Evolutionary conservation across 2,329 filamentous ascomycete species (phyloP).

Genomic region (Botryotinia globosa): DNA sequence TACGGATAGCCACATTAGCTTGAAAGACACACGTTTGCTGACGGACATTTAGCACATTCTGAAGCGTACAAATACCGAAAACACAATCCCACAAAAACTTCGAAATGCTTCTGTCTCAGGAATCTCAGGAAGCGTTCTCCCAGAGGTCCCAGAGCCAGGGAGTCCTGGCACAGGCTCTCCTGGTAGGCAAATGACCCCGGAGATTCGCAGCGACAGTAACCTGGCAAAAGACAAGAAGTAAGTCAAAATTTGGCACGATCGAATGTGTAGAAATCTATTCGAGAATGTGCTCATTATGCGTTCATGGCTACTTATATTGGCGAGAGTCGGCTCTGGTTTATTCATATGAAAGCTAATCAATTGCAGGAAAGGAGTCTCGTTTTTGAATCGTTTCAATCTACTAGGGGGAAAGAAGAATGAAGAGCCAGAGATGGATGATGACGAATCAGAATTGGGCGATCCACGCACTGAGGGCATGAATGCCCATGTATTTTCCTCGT

Average conservation of each 20-base stretch:
- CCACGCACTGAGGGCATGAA: conserved; percentile 75
- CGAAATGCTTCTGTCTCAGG: conserved; percentile 53
- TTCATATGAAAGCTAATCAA: conserved; percentile 12
- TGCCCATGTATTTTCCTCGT: conserved; percentile 76
- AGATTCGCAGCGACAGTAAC: conserved; percentile 35
- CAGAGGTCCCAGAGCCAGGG: conserved; percentile 29
- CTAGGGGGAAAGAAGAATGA: conserved; percentile 74
- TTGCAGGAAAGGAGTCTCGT: conserved; percentile 78
- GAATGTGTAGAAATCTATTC: conserved; percentile 15
- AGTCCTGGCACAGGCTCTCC: conserved; percentile 31
- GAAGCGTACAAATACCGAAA: conserved; percentile 63
- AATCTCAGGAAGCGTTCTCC: conserved; percentile 51
- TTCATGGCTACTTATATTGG: background rate
- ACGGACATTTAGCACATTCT: conserved; percentile 51
- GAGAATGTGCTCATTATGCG: conserved; percentile 23
- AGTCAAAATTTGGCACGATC: conserved; percentile 36
- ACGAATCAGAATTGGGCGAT: conserved; percentile 68
- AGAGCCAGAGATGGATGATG: conserved; percentile 49
- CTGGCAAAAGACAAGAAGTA: conserved; percentile 63
- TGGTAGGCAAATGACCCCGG: conserved; percentile 41
- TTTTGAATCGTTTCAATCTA: conserved; percentile 78
- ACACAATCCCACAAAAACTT: conserved; percentile 50
- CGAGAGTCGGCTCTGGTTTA: background rate
- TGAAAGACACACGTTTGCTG: conserved; percentile 23
- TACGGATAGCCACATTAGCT: conserved; percentile 6